phyloP scores from a whole-genome alignment of 2,329 filamentous ascomycete genomes.

The Massarina eburnea region DNA sequence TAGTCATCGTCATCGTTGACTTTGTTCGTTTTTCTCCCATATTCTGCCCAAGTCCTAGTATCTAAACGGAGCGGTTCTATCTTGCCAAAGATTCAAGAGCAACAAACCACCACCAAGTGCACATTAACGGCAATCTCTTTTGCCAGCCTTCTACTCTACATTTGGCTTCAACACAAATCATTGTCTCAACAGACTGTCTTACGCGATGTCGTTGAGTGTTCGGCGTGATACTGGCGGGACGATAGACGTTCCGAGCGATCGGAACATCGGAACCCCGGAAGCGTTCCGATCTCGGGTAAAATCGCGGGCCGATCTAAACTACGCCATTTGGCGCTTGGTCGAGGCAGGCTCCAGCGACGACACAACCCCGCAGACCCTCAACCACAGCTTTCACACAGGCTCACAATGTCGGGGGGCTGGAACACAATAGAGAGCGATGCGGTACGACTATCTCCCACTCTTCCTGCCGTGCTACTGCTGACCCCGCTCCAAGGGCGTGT shows the following conservation, averaged over 20 bases:
- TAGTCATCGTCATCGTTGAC: no score
- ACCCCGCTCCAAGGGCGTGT: constrained; percentile 69
- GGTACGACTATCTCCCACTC: constrained; percentile 56
- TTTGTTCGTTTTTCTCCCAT: no score
- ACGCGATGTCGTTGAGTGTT: no score
- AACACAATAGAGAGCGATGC: constrained; percentile 98
- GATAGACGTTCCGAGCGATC: background rate
- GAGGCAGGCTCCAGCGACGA: background rate
- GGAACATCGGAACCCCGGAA: background rate
- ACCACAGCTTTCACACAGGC: background rate
- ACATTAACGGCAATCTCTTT: no score
- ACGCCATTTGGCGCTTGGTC: background rate
- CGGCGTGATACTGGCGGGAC: no score
- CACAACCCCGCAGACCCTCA: constrained; percentile 2
- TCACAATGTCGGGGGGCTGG: constrained; percentile 68
- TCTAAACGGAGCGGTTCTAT: no score
- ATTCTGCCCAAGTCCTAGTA: no score
- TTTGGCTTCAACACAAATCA: no score
- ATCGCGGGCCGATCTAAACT: constrained; percentile 7
- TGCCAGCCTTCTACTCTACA: no score
- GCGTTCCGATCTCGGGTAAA: background rate
- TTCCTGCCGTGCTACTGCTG: constrained; percentile 4
- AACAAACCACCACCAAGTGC: no score
- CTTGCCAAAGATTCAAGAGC: no score
- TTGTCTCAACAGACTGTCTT: no score